Conservation (phyloP, 2,329 filamentous ascomycete species). For the Metarhizium album region DNA sequence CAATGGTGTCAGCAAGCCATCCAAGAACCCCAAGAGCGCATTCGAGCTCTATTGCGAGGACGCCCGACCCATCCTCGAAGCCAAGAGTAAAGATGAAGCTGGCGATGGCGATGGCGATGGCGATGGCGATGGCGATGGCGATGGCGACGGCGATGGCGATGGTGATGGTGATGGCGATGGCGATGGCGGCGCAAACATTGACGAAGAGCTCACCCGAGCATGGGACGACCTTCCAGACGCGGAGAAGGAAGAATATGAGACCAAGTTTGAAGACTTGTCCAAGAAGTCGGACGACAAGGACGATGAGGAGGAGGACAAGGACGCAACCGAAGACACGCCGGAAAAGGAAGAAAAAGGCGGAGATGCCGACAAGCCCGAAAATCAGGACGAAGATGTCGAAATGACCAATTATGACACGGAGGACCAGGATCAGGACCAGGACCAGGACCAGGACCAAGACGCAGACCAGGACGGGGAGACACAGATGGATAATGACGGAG, state of each 20-base stretch:
- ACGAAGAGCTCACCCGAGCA: constrained; percentile 42
- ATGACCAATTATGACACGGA: constrained; percentile 37
- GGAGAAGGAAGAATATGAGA: constrained; percentile 38
- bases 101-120: constrained; percentile 10
- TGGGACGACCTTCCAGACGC: constrained; percentile 43
- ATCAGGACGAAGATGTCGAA: constrained; percentile 38
- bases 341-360: constrained; percentile 13
- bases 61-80: constrained; percentile 31
- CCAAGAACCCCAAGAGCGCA: constrained; percentile 34
- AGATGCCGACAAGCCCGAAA: constrained; percentile 17
- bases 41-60: constrained; percentile 47
- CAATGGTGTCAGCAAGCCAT: constrained; percentile 31
- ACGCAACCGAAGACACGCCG: constrained; percentile 8
- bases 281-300: constrained; percentile 17
- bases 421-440: constrained; percentile 21
- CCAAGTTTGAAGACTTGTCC: constrained; percentile 19
- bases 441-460: constrained; percentile 15
- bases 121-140: constrained; percentile 20
- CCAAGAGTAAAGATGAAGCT: constrained; percentile 30
- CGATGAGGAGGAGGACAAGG: constrained; percentile 13
- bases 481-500: constrained; percentile 23
- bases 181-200: constrained; percentile 24
- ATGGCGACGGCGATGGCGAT: constrained; percentile 13
- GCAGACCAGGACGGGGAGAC: constrained; percentile 12
- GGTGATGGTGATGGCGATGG: constrained; percentile 14